Evolutionary conservation across 2,329 filamentous ascomycete genomes (phyloP).

Genomic region (Exophiala alcalophila): DNA sequence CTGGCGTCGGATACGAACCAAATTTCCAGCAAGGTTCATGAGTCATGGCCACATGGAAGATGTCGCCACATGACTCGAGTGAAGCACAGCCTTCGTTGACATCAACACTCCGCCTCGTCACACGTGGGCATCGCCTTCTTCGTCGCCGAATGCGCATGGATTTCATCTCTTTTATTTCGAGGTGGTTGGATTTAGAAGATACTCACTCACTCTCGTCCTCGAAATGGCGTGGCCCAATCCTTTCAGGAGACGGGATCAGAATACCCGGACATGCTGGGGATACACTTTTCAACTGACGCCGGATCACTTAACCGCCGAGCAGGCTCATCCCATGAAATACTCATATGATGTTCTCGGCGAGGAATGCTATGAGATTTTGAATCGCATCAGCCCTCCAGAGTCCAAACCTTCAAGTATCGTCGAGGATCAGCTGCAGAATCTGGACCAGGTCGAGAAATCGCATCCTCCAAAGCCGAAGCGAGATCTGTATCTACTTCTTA

Average conservation of each 20-base stretch:
- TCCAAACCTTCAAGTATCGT: not conserved
- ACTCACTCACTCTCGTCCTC: not conserved
- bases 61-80: no score
- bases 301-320: slow-evolving; percentile 59
- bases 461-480: slow-evolving; percentile 38
- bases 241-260: slow-evolving; percentile 30
- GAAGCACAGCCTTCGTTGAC: no score
- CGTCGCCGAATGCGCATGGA: not conserved
- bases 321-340: slow-evolving; percentile 60
- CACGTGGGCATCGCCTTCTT: not conserved
- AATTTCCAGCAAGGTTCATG: slow-evolving; percentile 1
- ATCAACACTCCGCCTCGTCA: slow-evolving; percentile 9
- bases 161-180: not conserved
- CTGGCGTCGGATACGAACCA: not conserved
- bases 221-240: slow-evolving; percentile 34
- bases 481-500: slow-evolving; percentile 63
- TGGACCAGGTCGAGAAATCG: not conserved
- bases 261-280: slow-evolving; percentile 53
- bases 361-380: slow-evolving; percentile 62
- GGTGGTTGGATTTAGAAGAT: not conserved
- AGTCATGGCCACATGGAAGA: no score
- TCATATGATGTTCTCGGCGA: slow-evolving; percentile 68
- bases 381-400: slow-evolving; percentile 55
- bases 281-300: slow-evolving; percentile 68
- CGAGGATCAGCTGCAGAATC: not conserved